Percentiles rank a stretch among this genome's conserved stretches.
Evolutionary conservation across 805 yeast genomes (phyloP).

Genomic region (Candida sonorensis): DNA sequence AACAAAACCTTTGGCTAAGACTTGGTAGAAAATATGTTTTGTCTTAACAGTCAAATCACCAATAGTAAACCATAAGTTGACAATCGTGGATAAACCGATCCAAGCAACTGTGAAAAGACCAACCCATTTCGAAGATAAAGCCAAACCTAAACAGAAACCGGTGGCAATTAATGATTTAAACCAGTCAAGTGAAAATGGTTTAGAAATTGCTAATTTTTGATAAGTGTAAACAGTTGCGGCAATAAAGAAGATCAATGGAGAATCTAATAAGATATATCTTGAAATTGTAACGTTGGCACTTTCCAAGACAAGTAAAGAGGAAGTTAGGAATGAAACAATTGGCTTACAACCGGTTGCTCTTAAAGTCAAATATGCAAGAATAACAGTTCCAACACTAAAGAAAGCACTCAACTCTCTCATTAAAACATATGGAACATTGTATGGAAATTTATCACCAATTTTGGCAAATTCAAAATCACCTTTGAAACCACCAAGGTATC

Average conservation of each 20-base stretch:
- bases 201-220: conserved; percentile 58
- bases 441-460: conserved; percentile 62
- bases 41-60: conserved; percentile 60
- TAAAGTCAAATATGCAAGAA: conserved; percentile 60
- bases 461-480: conserved; percentile 63
- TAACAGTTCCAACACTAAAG: conserved; percentile 61
- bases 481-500: conserved; percentile 57
- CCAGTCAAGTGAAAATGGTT: conserved; percentile 55
- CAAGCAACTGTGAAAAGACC: conserved; percentile 77
- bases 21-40: conserved; percentile 37
- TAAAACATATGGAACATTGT: conserved; percentile 50
- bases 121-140: conserved; percentile 76
- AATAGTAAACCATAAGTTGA: conserved; percentile 62
- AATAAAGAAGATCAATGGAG: conserved; percentile 72
- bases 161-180: conserved; percentile 54
- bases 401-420: conserved; percentile 70
- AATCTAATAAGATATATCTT: conserved; percentile 66
- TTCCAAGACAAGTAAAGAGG: conserved; percentile 53
- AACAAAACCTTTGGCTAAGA: conserved; percentile 42
- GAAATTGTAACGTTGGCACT: conserved; percentile 67
- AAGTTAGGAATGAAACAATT: conserved; percentile 49
- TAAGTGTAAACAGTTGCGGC: conserved; percentile 62
- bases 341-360: conserved; percentile 69
- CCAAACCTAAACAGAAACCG: conserved; percentile 65
- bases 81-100: conserved; percentile 57